phyloP scores from a whole-genome alignment of 1,284 basidiomycete species.

The Hemileia vastatrix region DNA sequence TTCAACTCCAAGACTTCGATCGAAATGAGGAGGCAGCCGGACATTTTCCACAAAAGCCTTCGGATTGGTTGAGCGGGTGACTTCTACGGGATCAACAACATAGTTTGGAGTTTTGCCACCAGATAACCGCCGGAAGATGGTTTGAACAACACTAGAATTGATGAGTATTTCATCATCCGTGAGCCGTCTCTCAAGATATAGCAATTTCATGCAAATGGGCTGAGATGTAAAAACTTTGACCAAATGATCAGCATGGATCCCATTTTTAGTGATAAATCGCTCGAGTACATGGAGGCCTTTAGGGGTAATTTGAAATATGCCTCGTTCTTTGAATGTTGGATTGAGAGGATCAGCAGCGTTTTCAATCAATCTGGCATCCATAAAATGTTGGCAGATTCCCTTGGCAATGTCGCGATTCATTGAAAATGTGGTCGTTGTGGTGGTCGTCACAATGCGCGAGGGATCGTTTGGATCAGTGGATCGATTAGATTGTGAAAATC shows the following conservation, averaged over 20 bases:
- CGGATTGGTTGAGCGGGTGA: slow-evolving; percentile 12
- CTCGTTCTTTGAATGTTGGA: slow-evolving; percentile 90
- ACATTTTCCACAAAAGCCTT: slow-evolving; percentile 41
- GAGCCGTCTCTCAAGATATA: slow-evolving; percentile 85
- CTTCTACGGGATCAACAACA: slow-evolving; percentile 33
- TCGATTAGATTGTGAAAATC: slow-evolving; percentile 98
- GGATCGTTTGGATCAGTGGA: slow-evolving; percentile 95
- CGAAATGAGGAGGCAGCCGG: slow-evolving; percentile 41
- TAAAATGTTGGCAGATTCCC: slow-evolving; percentile 98
- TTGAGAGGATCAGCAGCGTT: slow-evolving; percentile 82
- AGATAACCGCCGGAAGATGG: slow-evolving; percentile 87
- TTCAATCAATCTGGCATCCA: slow-evolving; percentile 95
- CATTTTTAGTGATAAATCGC: slow-evolving; percentile 98
- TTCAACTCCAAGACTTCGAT: slow-evolving; percentile 49
- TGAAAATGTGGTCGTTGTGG: slow-evolving; percentile 97
- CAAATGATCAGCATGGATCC: slow-evolving; percentile 87
- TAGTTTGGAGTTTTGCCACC: slow-evolving; percentile 71
- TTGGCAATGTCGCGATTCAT: slow-evolving; percentile 99
- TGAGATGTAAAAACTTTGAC: slow-evolving; percentile 81
- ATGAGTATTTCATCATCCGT: slow-evolving; percentile 96
- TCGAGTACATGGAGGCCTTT: slow-evolving; percentile 98
- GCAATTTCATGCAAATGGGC: slow-evolving; percentile 94
- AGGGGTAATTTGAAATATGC: slow-evolving; percentile 87
- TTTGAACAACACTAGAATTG: slow-evolving; percentile 81
- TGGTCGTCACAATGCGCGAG: slow-evolving; percentile 91